Base-by-base conservation (phyloP, 768 basidiomycete species). In the Boletus subcaerulescens region DNA sequence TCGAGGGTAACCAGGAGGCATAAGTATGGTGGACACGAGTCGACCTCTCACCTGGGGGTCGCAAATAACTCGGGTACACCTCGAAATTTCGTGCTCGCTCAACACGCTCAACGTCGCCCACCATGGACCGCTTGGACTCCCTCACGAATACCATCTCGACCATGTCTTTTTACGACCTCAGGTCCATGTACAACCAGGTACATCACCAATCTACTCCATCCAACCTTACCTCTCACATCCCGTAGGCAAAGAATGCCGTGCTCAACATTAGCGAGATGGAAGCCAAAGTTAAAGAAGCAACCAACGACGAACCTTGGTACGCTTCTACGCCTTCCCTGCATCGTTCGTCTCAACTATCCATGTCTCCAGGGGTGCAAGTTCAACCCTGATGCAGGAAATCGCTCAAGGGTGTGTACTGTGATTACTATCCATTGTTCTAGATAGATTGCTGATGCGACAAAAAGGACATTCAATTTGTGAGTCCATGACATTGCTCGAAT, bases 341-440 rank as follows among this genome's bases (percentile, higher is more conserved):
- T n/a, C 20, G 33, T 40, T 14, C 9, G 3, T 32, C 13, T 48
- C 63, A 44, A 61, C 52, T 44, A 11, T 24, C 15, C 40, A 29
- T n/a, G 15, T 48, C 49, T 45, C 55, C 61, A 97, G 95, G 96
- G 96, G 97, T 17, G 96, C 96, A 55, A 94, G 91, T 68, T 97
- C 95, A 46, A 95, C 94, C 24, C 74, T 98, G 72, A 98, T 98
- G 97, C 91, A 93, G 68, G 94, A 98, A 63, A 98, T 99, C 60
- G 94, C 97, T 13, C 89, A 93, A 80, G 93, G 91, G 95, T 96
- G 60, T 63, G 87, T 77, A 8, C 55, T 22, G 15, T 47, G 17
- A 6, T 45, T 41, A 42, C 29, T 42, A 33, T 33, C 45, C 31
- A 50, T 24, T 22, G 26, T 52, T 40, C 53, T 36, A 6, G 33